Percentiles rank a stretch among this genome's conserved stretches.
These are phyloP conservation scores for Baudoinia panamericana DNA, from an alignment of 495 filamentous ascomycete species.

Conservation along the genomic window DNA sequence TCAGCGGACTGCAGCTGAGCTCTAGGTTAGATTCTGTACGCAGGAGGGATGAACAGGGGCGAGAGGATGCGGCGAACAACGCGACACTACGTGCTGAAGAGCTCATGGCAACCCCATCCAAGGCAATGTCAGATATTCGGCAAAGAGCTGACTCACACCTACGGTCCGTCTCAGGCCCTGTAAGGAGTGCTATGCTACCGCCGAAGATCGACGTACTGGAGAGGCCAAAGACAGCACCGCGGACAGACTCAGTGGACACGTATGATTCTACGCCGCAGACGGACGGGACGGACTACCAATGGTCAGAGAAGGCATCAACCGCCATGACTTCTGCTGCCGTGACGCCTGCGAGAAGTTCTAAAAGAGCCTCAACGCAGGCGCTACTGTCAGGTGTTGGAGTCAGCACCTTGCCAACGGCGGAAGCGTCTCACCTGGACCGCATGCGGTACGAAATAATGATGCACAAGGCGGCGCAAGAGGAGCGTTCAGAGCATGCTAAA, in stretches of 20 bases:
- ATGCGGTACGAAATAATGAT: constrained; percentile 27
- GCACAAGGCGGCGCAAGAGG: constrained; percentile 15
- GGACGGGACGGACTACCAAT: constrained; percentile 22
- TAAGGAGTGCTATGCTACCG: not conserved
- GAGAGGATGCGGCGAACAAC: too few relatives aligned
- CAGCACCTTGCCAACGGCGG: constrained; percentile 16
- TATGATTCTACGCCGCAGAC: constrained; percentile 25
- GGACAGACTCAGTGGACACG: constrained; percentile 22
- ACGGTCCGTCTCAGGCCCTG: constrained; percentile 5
- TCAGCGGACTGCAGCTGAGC: too few relatives aligned
- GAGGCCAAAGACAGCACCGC: constrained; percentile 13
- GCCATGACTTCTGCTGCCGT: constrained; percentile 27
- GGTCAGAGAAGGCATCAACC: constrained; percentile 23
- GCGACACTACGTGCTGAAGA: constrained; percentile 6
- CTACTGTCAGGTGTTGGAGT: constrained; percentile 7
- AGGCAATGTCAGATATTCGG: not conserved
- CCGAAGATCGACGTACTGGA: constrained; percentile 12
- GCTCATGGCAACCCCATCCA: constrained; percentile 5
- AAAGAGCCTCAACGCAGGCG: constrained; percentile 23
- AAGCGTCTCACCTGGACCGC: constrained; percentile 25
- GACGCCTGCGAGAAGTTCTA: constrained; percentile 27
- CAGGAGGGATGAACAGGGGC: too few relatives aligned
- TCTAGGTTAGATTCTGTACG: too few relatives aligned
- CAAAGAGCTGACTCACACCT: not conserved
- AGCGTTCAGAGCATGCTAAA: constrained; percentile 10